Evolutionary conservation across 345 rosid genomes (phyloP).

Genomic region (Pugionium dolabratum): DNA sequence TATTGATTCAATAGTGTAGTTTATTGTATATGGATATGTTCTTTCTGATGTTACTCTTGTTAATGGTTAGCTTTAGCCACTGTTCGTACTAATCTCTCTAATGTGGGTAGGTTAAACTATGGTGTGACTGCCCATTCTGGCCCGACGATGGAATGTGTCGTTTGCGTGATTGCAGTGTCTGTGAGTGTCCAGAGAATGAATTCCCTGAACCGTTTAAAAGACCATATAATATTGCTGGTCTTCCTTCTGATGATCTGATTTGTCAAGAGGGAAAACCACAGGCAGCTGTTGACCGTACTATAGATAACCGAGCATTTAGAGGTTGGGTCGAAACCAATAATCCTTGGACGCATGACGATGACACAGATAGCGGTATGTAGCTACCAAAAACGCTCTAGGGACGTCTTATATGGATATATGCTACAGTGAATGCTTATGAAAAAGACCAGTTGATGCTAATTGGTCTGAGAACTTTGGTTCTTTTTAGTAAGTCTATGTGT

Average conservation of each 20-base stretch:
- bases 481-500: neutral
- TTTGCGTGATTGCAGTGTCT: conserved; percentile 93
- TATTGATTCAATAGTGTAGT: too few species aligned
- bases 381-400: neutral
- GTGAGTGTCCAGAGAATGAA: conserved; percentile 95
- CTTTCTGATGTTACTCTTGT: neutral
- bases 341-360: conserved; percentile 97
- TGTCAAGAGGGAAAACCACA: conserved; percentile 98
- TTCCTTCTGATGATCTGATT: conserved; percentile 59
- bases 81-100: too few species aligned
- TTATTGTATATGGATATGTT: neutral
- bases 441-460: neutral
- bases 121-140: conserved; percentile 99
- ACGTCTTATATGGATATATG: too few species aligned
- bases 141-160: conserved; percentile 97
- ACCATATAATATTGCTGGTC: conserved; percentile 48
- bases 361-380: conserved; percentile 75
- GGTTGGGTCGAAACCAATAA: conserved; percentile 93
- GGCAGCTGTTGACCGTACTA: conserved; percentile 83
- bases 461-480: neutral
- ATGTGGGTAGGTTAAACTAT: conserved; percentile 64
- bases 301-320: conserved; percentile 72
- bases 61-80: neutral
- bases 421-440: too few species aligned
- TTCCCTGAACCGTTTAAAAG: conserved; percentile 76